Conservation (phyloP, 495 filamentous ascomycete species). For the Sporormia fimetaria region DNA sequence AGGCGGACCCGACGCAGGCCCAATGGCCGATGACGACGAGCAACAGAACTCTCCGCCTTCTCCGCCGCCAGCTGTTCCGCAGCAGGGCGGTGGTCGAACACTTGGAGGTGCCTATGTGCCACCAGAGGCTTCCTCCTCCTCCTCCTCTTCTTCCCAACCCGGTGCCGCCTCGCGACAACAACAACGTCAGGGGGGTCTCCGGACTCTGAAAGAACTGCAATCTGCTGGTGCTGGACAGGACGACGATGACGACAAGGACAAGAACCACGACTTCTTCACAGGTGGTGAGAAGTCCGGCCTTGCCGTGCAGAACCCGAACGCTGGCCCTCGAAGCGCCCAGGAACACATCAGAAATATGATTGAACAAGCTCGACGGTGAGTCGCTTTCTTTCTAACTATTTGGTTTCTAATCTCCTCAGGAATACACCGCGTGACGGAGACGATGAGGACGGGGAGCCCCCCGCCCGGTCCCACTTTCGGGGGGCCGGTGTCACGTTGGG, state of each 20-base stretch:
- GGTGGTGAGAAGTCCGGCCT: slow-evolving; percentile 95
- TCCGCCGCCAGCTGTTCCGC: slow-evolving; percentile 30
- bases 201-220: slow-evolving; percentile 47
- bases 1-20: slow-evolving; percentile 37
- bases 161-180: slow-evolving; percentile 31
- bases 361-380: slow-evolving; percentile 68
- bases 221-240: slow-evolving; percentile 38
- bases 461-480: slow-evolving; percentile 52
- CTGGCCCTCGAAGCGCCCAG: slow-evolving; percentile 41
- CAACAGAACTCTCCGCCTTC: slow-evolving; percentile 12
- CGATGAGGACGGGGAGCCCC: slow-evolving; percentile 43
- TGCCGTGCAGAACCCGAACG: slow-evolving; percentile 79
- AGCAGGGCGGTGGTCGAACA: slow-evolving; percentile 21
- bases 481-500: slow-evolving; percentile 80
- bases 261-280: slow-evolving; percentile 74
- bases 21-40: slow-evolving; percentile 22
- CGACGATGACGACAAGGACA: slow-evolving; percentile 49
- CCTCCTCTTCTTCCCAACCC: slow-evolving; percentile 10
- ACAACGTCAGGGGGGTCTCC: slow-evolving; percentile 36
- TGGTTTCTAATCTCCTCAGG: slow-evolving; percentile 33
- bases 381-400: not conserved
- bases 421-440: slow-evolving; percentile 47
- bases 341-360: slow-evolving; percentile 68
- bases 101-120: slow-evolving; percentile 20
- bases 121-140: slow-evolving; percentile 7